Evolutionary conservation across 352 stramenopile species (phyloP), one percentile per base, ranked within the genome.

Genomic region (Stramenopiles sp.): DNA sequence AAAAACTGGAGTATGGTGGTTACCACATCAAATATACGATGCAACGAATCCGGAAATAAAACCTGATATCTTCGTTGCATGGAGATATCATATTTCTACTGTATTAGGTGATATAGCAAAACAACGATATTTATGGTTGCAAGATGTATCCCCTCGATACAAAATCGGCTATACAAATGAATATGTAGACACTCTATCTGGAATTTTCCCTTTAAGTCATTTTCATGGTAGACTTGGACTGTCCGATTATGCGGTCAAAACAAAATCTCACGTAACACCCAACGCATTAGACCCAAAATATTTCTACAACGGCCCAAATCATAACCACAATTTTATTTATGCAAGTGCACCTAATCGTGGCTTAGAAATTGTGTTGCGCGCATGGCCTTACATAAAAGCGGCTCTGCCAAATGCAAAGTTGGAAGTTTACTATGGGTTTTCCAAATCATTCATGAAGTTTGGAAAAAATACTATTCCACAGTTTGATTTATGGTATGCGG

Each of bases 51-150:
- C 74, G 7, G 30, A 4, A 4, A 63, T 13, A 31, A 32, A 63
- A 43, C 84, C 92, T 0, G 89, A 96, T 78, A 83, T 96, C 33
- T 96, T 96, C 78, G 83, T 97, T 20, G 90, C 92, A 20, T 97
- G 92, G 92, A 81, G 92, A 0, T 94, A 95, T 53, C 85, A 92
- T 82, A 87, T 93, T 33, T 94, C 90, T 7, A 80, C 93, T 32
- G 84, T 85, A 0, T 69, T 94, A 7, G 87, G 84, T 0, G 63
- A 78, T 1, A 73, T 63, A 4, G 87, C 84, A 32, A 81, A 78
- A 0, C 80, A 82, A 20, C 84, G 83, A 13, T 88, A 86, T 73
- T 84, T 95, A 73, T 96, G 90, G 90, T 84, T 95, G 73, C 90
- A 96, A 79, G 91, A 94, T 80, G 76, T 92, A 33, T 76, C 65